A percentile compares a stretch with the other conserved stretches of the same genome.
phyloP scores from a whole-genome alignment of 202 grass and related monocot species.

The Thinopyrum obtusiflorum region DNA sequence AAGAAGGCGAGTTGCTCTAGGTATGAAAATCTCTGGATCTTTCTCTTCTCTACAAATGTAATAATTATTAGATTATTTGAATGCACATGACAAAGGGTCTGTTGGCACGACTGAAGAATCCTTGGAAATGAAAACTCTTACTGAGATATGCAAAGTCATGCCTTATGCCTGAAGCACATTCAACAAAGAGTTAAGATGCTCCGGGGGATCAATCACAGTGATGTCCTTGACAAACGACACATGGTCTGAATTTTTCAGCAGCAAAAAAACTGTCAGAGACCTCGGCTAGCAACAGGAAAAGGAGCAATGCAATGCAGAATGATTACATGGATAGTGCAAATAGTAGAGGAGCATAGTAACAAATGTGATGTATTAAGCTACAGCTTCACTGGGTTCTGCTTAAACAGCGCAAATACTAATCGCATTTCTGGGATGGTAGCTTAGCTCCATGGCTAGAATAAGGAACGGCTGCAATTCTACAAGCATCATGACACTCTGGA shows the following conservation, averaged over 20 bases:
- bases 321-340: no score
- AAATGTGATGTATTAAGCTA: no score
- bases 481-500: no score
- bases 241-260: conserved; percentile 53
- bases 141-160: conserved; percentile 5
- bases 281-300: neutral
- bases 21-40: no score
- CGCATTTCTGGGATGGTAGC: no score
- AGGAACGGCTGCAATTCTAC: no score
- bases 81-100: neutral
- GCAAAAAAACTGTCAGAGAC: neutral
- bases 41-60: no score
- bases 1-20: no score
- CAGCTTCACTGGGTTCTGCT: no score
- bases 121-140: neutral
- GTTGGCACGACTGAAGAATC: neutral
- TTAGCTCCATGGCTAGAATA: no score
- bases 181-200: conserved; percentile 69
- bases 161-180: conserved; percentile 76
- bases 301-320: neutral
- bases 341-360: no score
- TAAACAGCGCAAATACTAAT: no score
- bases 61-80: neutral
- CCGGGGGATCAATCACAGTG: conserved; percentile 58
- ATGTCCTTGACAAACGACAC: conserved; percentile 71